A percentile compares a stretch with the other conserved stretches of the same genome.
phyloP scores from a whole-genome alignment of 495 filamentous ascomycete species.

The Podospora comata region DNA sequence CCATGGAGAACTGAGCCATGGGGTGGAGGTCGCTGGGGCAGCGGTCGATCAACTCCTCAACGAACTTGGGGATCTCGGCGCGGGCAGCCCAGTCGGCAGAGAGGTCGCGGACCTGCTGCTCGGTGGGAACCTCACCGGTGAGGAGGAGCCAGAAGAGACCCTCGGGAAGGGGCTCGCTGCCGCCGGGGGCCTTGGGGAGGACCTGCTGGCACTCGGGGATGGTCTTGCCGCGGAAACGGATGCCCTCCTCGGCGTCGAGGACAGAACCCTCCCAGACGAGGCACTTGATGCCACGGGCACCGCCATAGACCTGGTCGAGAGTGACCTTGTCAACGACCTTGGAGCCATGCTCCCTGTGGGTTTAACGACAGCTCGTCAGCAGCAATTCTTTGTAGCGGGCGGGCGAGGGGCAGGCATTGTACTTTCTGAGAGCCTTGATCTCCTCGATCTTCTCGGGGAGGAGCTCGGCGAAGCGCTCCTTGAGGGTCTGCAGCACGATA shows the following conservation, averaged over 20 bases:
- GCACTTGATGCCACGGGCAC: conserved; percentile 97
- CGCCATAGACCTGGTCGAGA: conserved; percentile 98
- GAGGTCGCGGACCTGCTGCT: conserved; percentile 95
- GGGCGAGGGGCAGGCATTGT: conserved; percentile 34
- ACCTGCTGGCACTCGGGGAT: conserved; percentile 98
- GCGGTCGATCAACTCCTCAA: conserved; percentile 98
- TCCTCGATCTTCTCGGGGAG: conserved; percentile 95
- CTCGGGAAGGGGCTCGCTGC: conserved; percentile 94
- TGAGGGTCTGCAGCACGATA: conserved; percentile 67
- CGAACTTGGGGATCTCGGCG: conserved; percentile 90
- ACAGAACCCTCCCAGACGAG: conserved; percentile 99
- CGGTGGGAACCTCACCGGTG: conserved; percentile 92
- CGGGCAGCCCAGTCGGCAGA: conserved; percentile 99
- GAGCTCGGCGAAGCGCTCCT: conserved; percentile 96
- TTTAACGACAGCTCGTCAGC: conserved; percentile 19
- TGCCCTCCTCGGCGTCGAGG: conserved; percentile 96
- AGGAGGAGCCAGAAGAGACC: conserved; percentile 99
- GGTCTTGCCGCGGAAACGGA: conserved; percentile 96
- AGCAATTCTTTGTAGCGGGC: conserved; percentile 5
- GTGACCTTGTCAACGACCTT: conserved; percentile 97
- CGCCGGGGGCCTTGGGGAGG: conserved; percentile 93
- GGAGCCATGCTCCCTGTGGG: conserved; percentile 77
- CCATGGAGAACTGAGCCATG: conserved; percentile 98
- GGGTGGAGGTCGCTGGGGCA: conserved; percentile 98
- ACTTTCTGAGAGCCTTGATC: conserved; percentile 97